Base-by-base conservation (phyloP, 1,139 yeast species). In the Hanseniaspora gamundiae region DNA sequence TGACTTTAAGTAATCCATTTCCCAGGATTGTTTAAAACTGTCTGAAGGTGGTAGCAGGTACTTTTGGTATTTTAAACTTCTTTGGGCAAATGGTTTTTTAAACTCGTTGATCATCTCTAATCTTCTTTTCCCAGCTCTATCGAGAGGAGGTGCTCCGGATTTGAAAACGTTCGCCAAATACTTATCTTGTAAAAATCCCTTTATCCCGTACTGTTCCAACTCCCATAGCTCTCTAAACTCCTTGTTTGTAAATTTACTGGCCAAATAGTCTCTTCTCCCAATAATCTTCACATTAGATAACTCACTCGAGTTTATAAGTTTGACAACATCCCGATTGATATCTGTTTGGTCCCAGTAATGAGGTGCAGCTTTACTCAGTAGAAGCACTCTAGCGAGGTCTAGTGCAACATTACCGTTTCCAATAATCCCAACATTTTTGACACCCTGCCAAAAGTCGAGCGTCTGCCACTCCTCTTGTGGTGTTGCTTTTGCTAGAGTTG, bases 381-480 rank as follows among this genome's bases (percentile, higher is more conserved):
- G 62, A 33, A 91, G 66, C 2, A 91, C 69, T 44, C 99, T 67
- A 1, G 95, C 88, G 8, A 91, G 78, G 59, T 91, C 99, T 48
- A 91, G 65, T 0, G 98, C 95, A n/a, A 91, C 99, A 57, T 91
- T 91, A 38, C 99, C 99, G 59, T 88, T 88, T 3, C 99, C 99
- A n/a, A 91, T 73, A 39, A 91, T 79, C 1, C 82, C 76, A 1
- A 87, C 95, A 40, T 73, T 68, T 48, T 74, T 72, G 1, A 80
- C 78, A 35, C 71, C 65, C 10, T 72, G 40, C 75, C 52, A 91
- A 66, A 41, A 44, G 4, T 39, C 42, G 4, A 11, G 14, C 5
- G 38, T 39, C 21, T 35, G 39, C 43, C 42, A 44, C 1, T 14
- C 22, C 5, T 14, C 27, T n/a, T n/a, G n/a, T n/a, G n/a, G n/a